Evolutionary conservation across 2,329 filamentous ascomycete species (phyloP).

Genomic region (Aspergillus glaucus): DNA sequence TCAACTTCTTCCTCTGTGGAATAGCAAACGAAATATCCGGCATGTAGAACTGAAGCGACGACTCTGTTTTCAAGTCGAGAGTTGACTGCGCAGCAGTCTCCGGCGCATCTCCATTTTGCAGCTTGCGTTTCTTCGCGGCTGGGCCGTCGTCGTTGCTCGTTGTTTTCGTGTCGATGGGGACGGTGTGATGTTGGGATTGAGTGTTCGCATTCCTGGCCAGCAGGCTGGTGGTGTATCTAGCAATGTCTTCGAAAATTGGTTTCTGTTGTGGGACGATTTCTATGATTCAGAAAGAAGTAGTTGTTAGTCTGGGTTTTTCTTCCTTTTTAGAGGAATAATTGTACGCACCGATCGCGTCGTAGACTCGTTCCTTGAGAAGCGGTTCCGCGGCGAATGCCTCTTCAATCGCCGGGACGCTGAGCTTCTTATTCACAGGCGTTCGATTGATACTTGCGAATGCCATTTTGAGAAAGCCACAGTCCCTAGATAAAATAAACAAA

Average conservation of each 20-base stretch:
- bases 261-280: constrained; percentile 32
- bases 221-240: constrained; percentile 38
- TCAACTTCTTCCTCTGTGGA: constrained; percentile 59
- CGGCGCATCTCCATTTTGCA: constrained; percentile 33
- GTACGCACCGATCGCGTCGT: constrained; percentile 38
- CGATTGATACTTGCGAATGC: constrained; percentile 33
- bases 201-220: constrained; percentile 26
- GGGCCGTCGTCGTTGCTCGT: constrained; percentile 23
- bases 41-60: constrained; percentile 39
- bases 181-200: constrained; percentile 6
- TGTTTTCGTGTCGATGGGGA: not conserved
- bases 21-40: constrained; percentile 56
- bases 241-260: constrained; percentile 45
- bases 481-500: constrained; percentile 7
- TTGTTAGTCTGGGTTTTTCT: not conserved
- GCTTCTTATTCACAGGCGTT: constrained; percentile 6
- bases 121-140: constrained; percentile 45
- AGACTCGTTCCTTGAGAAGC: constrained; percentile 35
- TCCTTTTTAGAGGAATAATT: constrained; percentile 2
- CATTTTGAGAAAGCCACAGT: constrained; percentile 23
- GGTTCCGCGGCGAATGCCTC: constrained; percentile 36
- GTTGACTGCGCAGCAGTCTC: constrained; percentile 21
- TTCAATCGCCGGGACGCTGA: constrained; percentile 30
- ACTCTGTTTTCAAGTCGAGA: constrained; percentile 26
- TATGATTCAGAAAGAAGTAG: constrained; percentile 12